Conservation (phyloP, 1,139 yeast genomes). For the Kazachstania sp. region DNA sequence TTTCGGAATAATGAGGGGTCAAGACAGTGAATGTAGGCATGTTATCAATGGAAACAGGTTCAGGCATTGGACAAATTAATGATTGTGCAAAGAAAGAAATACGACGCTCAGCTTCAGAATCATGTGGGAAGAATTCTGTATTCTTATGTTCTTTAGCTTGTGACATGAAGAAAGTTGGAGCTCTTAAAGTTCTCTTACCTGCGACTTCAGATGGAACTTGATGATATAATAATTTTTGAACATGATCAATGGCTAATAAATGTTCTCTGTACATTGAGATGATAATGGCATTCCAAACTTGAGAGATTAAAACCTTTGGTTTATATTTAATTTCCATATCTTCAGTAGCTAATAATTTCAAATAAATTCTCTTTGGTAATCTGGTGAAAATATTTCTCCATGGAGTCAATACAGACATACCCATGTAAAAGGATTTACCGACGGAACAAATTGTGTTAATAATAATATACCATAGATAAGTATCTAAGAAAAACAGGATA, state of each 20-base stretch:
- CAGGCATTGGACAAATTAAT: slow-evolving; percentile 95
- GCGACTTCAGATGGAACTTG: slow-evolving; percentile 97
- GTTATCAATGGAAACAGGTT: slow-evolving; percentile 96
- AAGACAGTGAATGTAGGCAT: slow-evolving; percentile 98
- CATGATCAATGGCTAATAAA: slow-evolving; percentile 93
- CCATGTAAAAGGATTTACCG: slow-evolving; percentile 57
- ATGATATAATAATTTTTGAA: slow-evolving; percentile 90
- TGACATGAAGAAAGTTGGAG: slow-evolving; percentile 96
- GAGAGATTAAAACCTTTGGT: slow-evolving; percentile 96
- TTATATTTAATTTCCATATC: slow-evolving; percentile 99
- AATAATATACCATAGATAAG: slow-evolving; percentile 82
- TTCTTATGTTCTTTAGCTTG: slow-evolving; percentile 95
- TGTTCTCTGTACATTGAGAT: slow-evolving; percentile 99
- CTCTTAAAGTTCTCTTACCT: slow-evolving; percentile 96
- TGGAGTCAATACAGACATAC: slow-evolving; percentile 76
- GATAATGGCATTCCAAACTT: slow-evolving; percentile 97
- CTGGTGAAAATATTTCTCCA: slow-evolving; percentile 76
- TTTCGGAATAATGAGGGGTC: slow-evolving; percentile 97
- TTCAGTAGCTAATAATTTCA: slow-evolving; percentile 68
- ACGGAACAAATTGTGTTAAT: slow-evolving; percentile 71
- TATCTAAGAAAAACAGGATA: slow-evolving; percentile 70
- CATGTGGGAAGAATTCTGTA: slow-evolving; percentile 90
- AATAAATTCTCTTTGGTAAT: slow-evolving; percentile 62
- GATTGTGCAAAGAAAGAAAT: slow-evolving; percentile 98
- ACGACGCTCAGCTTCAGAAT: slow-evolving; percentile 98